Base-by-base conservation (phyloP, 2,329 filamentous ascomycete genomes). In the Phyllosticta ampelicida region DNA sequence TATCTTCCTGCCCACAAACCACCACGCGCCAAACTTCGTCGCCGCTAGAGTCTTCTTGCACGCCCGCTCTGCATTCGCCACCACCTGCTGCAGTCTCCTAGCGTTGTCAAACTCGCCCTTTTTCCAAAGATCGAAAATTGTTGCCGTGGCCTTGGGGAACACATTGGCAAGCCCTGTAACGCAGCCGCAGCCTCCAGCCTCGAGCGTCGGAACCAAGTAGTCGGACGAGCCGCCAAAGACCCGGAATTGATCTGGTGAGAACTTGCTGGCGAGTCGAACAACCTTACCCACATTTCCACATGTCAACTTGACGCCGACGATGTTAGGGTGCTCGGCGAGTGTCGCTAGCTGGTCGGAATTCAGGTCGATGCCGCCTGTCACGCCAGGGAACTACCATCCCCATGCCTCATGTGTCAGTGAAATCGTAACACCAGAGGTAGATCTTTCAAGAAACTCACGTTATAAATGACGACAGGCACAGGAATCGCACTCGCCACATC, bases 221-320 rank as follows among this genome's bases (percentile, higher is more conserved):
- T 89, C 86, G 2, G 81, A 82, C 70, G 87, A 84, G 0, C 86
- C 86, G 2, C 84, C 84, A 62, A 81, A 87, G 3, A 83, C 78
- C 9, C 82, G 79, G 66, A 89, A 89, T 20, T 77, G 70, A 5
- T 78, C 76, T 0, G 79, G 70, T 1, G 77, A 67, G 62, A 86
- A 76, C 18, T 73, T 72, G 30, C 77, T 78, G 1, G 78, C 73
- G 2, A 84, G 70, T 3, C 81, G 75, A 13, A 80, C 80, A 63
- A 82, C 81, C 70, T 85, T 85, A 44, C 78, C 82, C 19, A 84
- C 80, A 48, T 78, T 79, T 1, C 76, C 84, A 70, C 84, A 86
- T 11, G 84, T 86, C 61, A 87, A 73, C 67, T 86, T 86, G 18
- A 84, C 81, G 26, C 83, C 83, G 19, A 86, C 82, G 50, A 86